Conservation (phyloP, 352 stramenopile species). For the Globisporangium parvum region DNA sequence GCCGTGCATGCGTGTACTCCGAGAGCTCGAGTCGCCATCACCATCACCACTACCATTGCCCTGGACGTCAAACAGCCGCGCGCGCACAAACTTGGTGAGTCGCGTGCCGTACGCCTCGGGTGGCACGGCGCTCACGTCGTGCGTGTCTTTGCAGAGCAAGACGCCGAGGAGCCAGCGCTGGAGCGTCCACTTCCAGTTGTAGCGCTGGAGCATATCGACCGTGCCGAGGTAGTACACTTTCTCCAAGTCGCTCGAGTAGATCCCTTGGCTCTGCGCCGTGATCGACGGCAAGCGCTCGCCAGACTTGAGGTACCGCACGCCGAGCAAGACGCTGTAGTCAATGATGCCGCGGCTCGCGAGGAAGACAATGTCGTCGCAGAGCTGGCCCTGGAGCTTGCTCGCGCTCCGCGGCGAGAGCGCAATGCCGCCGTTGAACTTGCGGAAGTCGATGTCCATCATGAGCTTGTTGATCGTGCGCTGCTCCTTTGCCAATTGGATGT, state of each 20-base stretch:
- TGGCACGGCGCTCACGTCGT: slow-evolving; percentile 77
- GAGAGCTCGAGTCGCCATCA: slow-evolving; percentile 12
- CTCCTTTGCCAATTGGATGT: slow-evolving; percentile 63
- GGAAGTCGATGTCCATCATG: slow-evolving; percentile 87
- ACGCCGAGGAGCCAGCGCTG: slow-evolving; percentile 70
- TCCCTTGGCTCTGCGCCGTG: slow-evolving; percentile 20
- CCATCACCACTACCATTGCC: background rate
- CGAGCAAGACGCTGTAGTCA: slow-evolving; percentile 80
- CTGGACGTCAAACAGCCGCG: slow-evolving; percentile 63
- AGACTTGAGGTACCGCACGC: slow-evolving; percentile 43
- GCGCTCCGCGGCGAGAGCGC: slow-evolving; percentile 39
- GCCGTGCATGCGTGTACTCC: slow-evolving; percentile 4
- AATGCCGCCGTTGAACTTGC: slow-evolving; percentile 63
- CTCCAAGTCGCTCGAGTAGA: slow-evolving; percentile 43
- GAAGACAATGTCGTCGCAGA: slow-evolving; percentile 81
- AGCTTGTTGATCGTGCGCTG: slow-evolving; percentile 57
- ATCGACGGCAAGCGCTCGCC: slow-evolving; percentile 21
- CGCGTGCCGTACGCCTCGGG: slow-evolving; percentile 62
- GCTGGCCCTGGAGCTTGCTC: slow-evolving; percentile 42
- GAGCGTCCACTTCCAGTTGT: slow-evolving; percentile 83
- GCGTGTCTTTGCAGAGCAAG: slow-evolving; percentile 75
- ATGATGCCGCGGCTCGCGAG: slow-evolving; percentile 79
- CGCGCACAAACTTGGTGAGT: slow-evolving; percentile 66
- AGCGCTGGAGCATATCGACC: slow-evolving; percentile 80
- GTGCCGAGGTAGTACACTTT: slow-evolving; percentile 77